These are phyloP conservation scores for Plasmodium knowlesi DNA, from an alignment of 169 alveolate species.

Conservation along the genomic window DNA sequence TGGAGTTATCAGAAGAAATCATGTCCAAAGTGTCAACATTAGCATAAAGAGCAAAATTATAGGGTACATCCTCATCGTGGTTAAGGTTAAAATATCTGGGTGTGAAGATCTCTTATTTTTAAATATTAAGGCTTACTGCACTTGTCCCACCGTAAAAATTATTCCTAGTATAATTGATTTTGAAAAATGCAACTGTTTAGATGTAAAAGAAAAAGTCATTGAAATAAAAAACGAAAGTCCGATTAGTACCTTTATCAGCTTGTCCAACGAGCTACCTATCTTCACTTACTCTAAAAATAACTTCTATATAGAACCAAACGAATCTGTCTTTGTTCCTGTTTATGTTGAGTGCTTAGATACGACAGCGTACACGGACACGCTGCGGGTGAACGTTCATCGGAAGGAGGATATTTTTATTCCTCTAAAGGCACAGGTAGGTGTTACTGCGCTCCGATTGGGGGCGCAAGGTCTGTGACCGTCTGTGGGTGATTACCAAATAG, in stretches of 20 bases:
- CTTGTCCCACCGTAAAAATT: constrained; percentile 69
- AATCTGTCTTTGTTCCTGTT: constrained; percentile 16
- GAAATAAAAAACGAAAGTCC: constrained; percentile 76
- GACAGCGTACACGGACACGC: constrained; percentile 11
- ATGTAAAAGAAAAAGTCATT: constrained; percentile 36
- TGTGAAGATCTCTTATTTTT: constrained; percentile 52
- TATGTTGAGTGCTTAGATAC: constrained; percentile 55
- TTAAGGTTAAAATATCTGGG: constrained; percentile 55
- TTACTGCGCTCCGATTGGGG: neutral
- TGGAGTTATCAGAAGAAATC: constrained; percentile 37
- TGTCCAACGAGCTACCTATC: constrained; percentile 30
- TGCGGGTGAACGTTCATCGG: constrained; percentile 32
- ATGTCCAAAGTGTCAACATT: constrained; percentile 10
- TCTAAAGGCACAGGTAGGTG: constrained; percentile 34
- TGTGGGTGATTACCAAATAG: neutral
- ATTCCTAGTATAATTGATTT: constrained; percentile 54
- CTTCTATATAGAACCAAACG: constrained; percentile 27
- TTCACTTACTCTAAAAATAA: constrained; percentile 40
- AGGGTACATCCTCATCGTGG: constrained; percentile 56
- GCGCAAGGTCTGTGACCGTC: neutral
- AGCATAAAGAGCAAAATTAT: constrained; percentile 44
- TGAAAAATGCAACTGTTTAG: constrained; percentile 68
- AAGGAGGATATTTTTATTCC: constrained; percentile 35
- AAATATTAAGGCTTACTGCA: constrained; percentile 47
- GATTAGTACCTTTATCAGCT: constrained; percentile 48